These are phyloP conservation scores for Microbotryum intermedium DNA, from an alignment of 1,284 basidiomycete genomes.

Conservation along the genomic window DNA sequence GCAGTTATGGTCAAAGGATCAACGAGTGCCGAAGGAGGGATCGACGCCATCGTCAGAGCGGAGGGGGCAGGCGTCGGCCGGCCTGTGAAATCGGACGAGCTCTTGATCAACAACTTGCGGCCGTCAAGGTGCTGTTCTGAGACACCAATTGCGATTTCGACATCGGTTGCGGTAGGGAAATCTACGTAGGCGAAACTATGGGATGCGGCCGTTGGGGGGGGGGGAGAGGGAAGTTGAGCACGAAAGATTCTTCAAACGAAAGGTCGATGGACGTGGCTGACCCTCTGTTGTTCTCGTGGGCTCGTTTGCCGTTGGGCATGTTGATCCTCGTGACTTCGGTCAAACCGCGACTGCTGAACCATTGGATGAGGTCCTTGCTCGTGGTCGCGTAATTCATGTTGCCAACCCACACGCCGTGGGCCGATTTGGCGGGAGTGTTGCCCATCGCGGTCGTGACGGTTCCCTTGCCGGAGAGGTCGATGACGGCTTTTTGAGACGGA, in stretches of 20 bases:
- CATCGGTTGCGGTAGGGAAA: conserved; percentile 68
- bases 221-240: neutral
- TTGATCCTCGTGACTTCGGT: conserved; percentile 46
- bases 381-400: conserved; percentile 87
- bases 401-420: conserved; percentile 68
- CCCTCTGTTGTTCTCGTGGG: conserved; percentile 46
- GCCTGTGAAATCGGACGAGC: conserved; percentile 44
- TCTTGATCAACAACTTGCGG: conserved; percentile 83
- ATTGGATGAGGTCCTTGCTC: conserved; percentile 26
- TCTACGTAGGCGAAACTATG: conserved; percentile 91
- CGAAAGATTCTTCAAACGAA: neutral
- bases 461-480: neutral
- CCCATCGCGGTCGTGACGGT: conserved; percentile 21
- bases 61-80: conserved; percentile 36
- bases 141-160: conserved; percentile 62
- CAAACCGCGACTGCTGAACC: conserved; percentile 23
- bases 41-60: conserved; percentile 6
- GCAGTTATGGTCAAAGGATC: conserved; percentile 2
- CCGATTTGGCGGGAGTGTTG: conserved; percentile 23
- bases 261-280: conserved; percentile 35
- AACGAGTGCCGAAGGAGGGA: conserved; percentile 5
- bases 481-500: neutral
- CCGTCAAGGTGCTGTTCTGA: conserved; percentile 78
- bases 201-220: too few species aligned
- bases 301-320: conserved; percentile 45